phyloP scores from a whole-genome alignment of 164 flowering plant species.

The Piper betle region DNA sequence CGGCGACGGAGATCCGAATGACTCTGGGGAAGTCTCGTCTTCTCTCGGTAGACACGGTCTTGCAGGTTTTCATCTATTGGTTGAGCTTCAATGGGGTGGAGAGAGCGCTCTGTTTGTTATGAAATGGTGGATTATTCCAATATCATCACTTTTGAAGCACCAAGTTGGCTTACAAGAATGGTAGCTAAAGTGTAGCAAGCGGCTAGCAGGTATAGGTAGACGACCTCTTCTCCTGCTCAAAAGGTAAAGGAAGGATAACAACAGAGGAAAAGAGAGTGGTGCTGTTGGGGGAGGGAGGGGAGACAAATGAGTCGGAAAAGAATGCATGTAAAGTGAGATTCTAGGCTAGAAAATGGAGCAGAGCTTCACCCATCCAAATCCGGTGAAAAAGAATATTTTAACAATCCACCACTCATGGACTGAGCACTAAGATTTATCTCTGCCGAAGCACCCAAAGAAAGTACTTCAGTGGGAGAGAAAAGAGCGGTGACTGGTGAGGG shows the following conservation, averaged over 20 bases:
- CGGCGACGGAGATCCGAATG: conserved; percentile 44
- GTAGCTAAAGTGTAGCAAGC: not conserved
- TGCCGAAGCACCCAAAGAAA: no score
- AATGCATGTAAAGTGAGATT: not conserved
- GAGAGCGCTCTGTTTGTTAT: conserved; percentile 1
- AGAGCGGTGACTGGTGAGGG: no score
- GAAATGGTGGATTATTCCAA: no score
- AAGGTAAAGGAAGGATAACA: not conserved
- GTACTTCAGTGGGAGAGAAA: no score
- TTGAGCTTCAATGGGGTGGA: not conserved
- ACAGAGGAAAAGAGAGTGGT: not conserved
- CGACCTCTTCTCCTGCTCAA: no score
- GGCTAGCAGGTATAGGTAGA: no score
- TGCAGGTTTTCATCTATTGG: conserved; percentile 10
- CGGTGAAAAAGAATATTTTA: not conserved
- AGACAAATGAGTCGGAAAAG: not conserved
- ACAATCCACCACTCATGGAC: no score
- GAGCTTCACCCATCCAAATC: not conserved
- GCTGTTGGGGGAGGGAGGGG: not conserved
- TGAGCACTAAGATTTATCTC: no score
- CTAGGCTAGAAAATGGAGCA: not conserved
- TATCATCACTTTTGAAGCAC: conserved; percentile 12
- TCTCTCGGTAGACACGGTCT: not conserved
- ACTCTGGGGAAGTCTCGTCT: not conserved
- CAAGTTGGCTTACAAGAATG: not conserved